These are phyloP conservation scores for Phaeotremella skinneri DNA, from an alignment of 768 basidiomycete genomes.

Conservation along the genomic window DNA sequence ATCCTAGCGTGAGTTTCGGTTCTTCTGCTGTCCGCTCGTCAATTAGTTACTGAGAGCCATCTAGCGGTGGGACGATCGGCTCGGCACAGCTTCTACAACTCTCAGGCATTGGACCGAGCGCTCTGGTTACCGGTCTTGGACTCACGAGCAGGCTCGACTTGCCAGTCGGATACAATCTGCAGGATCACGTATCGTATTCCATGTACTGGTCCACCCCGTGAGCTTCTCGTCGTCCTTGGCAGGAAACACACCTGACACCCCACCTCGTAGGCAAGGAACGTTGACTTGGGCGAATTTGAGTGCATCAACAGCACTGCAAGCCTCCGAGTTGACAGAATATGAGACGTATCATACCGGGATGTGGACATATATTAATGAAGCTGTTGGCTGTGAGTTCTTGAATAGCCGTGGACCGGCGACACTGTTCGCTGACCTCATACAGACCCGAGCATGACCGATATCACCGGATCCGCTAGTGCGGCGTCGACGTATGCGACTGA, in stretches of 20 bases:
- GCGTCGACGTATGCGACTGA: conserved; percentile 32
- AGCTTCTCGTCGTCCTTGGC: conserved; percentile 4
- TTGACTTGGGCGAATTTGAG: conserved; percentile 39
- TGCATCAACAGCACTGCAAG: conserved; percentile 23
- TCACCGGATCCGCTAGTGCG: conserved; percentile 18
- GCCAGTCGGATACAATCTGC: conserved; percentile 70
- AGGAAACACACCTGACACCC: not conserved
- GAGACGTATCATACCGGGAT: conserved; percentile 30
- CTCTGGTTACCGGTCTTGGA: conserved; percentile 57
- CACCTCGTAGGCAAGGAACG: conserved; percentile 24
- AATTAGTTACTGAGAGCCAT: conserved; percentile 13
- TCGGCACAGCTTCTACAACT: conserved; percentile 61
- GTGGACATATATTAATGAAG: conserved; percentile 47
- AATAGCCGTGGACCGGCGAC: not conserved
- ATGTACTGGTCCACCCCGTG: conserved; percentile 46
- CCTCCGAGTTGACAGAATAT: conserved; percentile 24
- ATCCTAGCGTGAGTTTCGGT: conserved; percentile 52
- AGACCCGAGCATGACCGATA: conserved; percentile 39
- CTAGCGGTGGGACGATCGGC: conserved; percentile 55
- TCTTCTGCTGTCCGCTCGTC: not conserved
- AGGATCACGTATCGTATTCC: conserved; percentile 60
- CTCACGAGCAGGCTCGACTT: conserved; percentile 65
- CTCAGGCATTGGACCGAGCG: conserved; percentile 70
- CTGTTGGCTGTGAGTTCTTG: conserved; percentile 37
- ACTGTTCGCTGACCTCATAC: not conserved